phyloP scores from a whole-genome alignment of 2,329 filamentous ascomycete species.

The Calonectria pteridis region DNA sequence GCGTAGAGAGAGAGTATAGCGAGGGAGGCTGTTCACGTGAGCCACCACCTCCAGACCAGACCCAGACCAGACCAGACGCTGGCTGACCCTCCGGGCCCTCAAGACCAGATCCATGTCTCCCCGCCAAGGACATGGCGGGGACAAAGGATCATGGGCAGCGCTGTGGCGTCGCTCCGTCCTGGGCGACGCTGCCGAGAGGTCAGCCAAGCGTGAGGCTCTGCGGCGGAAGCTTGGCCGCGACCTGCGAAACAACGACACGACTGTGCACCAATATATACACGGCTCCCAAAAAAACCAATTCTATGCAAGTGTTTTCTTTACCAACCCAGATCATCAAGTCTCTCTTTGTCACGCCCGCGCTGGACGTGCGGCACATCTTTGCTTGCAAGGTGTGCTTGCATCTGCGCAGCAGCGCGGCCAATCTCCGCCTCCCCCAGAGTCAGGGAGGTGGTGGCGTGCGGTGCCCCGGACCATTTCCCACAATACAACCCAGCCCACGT shows the following conservation, averaged over 20 bases:
- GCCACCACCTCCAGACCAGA: background rate
- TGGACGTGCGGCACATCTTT: background rate
- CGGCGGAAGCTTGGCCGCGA: slow-evolving; percentile 9
- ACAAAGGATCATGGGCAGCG: background rate
- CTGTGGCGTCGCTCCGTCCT: slow-evolving; percentile 5
- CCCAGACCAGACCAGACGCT: too few species aligned
- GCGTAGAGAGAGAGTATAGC: background rate
- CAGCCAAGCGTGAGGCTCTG: slow-evolving; percentile 36
- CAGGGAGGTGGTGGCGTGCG: slow-evolving; percentile 12
- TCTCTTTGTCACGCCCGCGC: background rate
- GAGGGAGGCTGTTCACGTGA: slow-evolving; percentile 8
- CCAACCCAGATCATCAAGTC: background rate
- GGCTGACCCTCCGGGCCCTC: background rate
- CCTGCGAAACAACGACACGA: slow-evolving; percentile 1
- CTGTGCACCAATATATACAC: slow-evolving; percentile 3
- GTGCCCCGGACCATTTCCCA: slow-evolving; percentile 10
- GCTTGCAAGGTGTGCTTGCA: slow-evolving; percentile 6
- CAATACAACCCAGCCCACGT: background rate
- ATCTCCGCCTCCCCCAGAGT: slow-evolving; percentile 21
- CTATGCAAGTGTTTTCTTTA: background rate
- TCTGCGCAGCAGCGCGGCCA: slow-evolving; percentile 8
- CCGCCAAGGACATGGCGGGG: slow-evolving; percentile 7
- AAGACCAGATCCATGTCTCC: background rate
- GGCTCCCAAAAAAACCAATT: background rate
- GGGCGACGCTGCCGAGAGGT: slow-evolving; percentile 4